Evolutionary conservation across 495 filamentous ascomycete species (phyloP), one percentile per base, ranked within the genome.

Genomic region (Endocarpon pusillum): DNA sequence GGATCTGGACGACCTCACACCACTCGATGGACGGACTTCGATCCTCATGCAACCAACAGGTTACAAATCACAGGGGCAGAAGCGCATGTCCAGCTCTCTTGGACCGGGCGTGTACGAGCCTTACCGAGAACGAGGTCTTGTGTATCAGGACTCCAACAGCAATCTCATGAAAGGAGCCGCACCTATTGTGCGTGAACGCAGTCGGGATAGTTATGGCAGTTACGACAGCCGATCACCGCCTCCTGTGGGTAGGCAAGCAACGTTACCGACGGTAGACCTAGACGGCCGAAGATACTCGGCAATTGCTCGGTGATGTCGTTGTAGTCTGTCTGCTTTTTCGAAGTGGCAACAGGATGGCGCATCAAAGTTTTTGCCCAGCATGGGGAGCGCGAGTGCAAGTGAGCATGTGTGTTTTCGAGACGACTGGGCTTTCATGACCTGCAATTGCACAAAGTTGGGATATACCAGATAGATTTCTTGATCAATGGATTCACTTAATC

Each of bases 21-120:
- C 89, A 8, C 62, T 97, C 19, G 84, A 87, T 45, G 77, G 87
- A 0, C 79, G 84, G 39, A 92, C 93, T 52, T 89, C 84, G 9
- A 70, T 97, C 5, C 72, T 97, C 26, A 76, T 86, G 45, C 59
- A 67, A 8, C 51, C 58, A 42, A 23, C 48, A 44, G 32, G 37
- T n/a, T 47, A 49, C 47, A 38, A 55, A 49, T 11, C 19, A 0
- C 19, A 15, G 24, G 47, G 57, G 23, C 55, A 62, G 19, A 52
- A 63, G 46, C 61, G 58, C 52, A 59, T 60, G 26, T 67, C 66
- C 52, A 63, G 62, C 45, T 54, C 55, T 9, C 34, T 30, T n/a
- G 32, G 32, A 19, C 34, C 34, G 24, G 54, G 55, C 11, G 58
- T 56, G 3, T 57, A 57, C 34, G 57, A 57, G 29, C 47, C 61